A percentile compares a stretch with the other conserved stretches of the same genome.
These are phyloP conservation scores for Lactifluus rugatus DNA, from an alignment of 768 basidiomycete species.

Conservation along the genomic window DNA sequence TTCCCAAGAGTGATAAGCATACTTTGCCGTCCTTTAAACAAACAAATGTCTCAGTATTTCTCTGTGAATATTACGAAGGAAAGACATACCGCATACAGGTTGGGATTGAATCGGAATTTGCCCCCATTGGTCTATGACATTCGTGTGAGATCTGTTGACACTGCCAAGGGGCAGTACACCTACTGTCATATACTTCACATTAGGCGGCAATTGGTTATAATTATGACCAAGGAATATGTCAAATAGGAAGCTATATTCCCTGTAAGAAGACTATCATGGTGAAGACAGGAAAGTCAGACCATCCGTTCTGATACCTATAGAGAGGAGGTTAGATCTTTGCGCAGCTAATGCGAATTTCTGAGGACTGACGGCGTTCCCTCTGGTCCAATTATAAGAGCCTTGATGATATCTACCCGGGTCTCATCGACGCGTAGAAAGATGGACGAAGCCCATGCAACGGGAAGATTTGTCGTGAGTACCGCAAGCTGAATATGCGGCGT, in stretches of 20 bases:
- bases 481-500: constrained; percentile 51
- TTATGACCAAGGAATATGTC: constrained; percentile 88
- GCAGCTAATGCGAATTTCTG: background rate
- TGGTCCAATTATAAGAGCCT: constrained; percentile 85
- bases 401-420: constrained; percentile 83
- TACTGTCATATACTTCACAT: constrained; percentile 64
- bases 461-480: constrained; percentile 85
- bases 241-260: constrained; percentile 50
- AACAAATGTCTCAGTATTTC: background rate
- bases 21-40: constrained; percentile 77
- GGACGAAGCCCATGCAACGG: constrained; percentile 92
- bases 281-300: constrained; percentile 38
- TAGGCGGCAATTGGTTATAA: constrained; percentile 82
- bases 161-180: constrained; percentile 15
- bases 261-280: constrained; percentile 2
- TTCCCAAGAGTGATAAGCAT: constrained; percentile 82
- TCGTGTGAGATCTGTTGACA: background rate
- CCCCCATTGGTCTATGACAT: constrained; percentile 66
- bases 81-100: constrained; percentile 71
- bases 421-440: constrained; percentile 92
- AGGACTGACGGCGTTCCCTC: constrained; percentile 73
- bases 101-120: constrained; percentile 88
- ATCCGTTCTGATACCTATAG: constrained; percentile 79
- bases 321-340: background rate
- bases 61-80: background rate